Conservation (phyloP, 768 basidiomycete species). For the Tephrocybe sp. region DNA sequence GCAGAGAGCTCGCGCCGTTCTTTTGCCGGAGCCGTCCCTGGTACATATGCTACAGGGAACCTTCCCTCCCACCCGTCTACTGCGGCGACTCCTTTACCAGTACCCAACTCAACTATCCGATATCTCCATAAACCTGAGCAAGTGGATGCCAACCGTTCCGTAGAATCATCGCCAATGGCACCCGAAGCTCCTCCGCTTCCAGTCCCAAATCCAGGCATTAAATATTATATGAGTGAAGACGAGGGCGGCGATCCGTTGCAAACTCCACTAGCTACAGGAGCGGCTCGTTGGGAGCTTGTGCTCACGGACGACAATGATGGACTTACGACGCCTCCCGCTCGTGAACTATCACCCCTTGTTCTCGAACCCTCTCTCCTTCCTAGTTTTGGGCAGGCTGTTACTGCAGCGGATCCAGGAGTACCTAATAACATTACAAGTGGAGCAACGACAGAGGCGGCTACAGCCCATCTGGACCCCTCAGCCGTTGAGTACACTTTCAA, state of each 20-base stretch:
- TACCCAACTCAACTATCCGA: conserved; percentile 17
- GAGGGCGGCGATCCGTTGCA: conserved; percentile 12
- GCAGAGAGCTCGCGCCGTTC: conserved; percentile 10
- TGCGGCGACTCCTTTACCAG: conserved; percentile 16
- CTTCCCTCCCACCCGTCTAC: conserved; percentile 15
- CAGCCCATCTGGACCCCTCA: conserved; percentile 6
- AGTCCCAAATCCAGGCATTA: conserved; percentile 22
- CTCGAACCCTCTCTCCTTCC: conserved; percentile 9
- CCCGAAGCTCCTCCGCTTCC: conserved; percentile 19
- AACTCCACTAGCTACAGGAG: conserved; percentile 7
- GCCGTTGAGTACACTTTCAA: conserved; percentile 21
- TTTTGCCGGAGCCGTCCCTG: neutral
- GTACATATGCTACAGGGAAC: neutral
- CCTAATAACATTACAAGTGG: neutral
- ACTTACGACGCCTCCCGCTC: conserved; percentile 18
- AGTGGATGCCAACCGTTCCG: neutral
- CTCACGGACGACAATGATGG: conserved; percentile 19
- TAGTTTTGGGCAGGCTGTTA: conserved; percentile 5
- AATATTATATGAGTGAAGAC: conserved; percentile 10
- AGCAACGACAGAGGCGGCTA: conserved; percentile 1
- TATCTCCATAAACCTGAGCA: conserved; percentile 6
- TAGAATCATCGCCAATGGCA: neutral
- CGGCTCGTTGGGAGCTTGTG: conserved; percentile 11
- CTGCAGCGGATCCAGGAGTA: neutral
- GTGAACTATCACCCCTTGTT: conserved; percentile 19